Evolutionary conservation across 2,329 filamentous ascomycete species (phyloP).

Genomic region (Juglanconis oblonga): DNA sequence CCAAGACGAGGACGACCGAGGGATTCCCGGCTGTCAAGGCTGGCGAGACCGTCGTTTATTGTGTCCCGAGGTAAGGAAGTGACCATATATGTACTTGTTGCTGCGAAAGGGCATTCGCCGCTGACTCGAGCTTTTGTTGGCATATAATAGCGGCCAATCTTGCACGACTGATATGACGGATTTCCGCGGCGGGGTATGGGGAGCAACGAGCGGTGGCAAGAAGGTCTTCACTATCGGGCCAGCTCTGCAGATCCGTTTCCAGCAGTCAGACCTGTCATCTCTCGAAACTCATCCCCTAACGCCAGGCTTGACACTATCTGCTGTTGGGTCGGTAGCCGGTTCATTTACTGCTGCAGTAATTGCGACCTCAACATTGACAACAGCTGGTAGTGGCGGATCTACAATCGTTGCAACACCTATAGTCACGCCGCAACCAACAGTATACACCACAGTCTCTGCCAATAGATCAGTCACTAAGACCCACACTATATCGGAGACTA

Average conservation of each 20-base stretch:
- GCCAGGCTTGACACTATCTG: constrained; percentile 26
- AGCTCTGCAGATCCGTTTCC: constrained; percentile 37
- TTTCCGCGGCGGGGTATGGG: constrained; percentile 38
- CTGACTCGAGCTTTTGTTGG: no score
- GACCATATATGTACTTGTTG: no score
- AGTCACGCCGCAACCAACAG: no score
- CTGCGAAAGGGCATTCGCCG: no score
- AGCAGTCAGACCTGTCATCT: constrained; percentile 29
- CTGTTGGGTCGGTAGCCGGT: not conserved
- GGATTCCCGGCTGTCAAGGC: constrained; percentile 28
- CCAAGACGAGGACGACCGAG: constrained; percentile 26
- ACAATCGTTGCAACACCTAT: not conserved
- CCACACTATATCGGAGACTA: not conserved
- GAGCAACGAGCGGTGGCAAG: constrained; percentile 17
- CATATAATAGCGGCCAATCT: constrained; percentile 28
- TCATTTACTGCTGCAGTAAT: no score
- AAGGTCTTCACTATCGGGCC: constrained; percentile 31
- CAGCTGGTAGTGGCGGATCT: not conserved
- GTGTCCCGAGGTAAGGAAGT: constrained; percentile 25
- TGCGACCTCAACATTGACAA: not conserved
- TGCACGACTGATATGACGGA: constrained; percentile 40
- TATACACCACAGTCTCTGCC: not conserved
- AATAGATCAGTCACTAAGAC: not conserved
- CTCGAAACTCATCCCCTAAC: constrained; percentile 37
- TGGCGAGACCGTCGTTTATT: constrained; percentile 31